Evolutionary conservation across 139 green algal species (phyloP).

Genomic region (Tetradesmus lagerheimii): DNA sequence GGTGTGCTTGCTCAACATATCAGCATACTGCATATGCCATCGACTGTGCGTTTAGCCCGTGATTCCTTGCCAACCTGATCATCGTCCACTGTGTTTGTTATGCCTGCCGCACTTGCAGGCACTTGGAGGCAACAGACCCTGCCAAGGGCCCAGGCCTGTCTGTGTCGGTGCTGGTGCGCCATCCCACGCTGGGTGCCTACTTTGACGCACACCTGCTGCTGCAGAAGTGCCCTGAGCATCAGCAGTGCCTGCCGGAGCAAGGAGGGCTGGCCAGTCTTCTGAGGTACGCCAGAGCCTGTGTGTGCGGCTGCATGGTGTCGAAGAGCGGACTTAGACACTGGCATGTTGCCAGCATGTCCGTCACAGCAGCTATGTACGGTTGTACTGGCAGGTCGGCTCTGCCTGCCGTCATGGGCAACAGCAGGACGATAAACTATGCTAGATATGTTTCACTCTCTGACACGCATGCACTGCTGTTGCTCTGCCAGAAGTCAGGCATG

Average conservation of each 20-base stretch:
- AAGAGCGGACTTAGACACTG: too few species aligned
- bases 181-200: constrained; percentile 75
- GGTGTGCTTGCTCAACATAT: too few species aligned
- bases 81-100: constrained; percentile 50
- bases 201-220: constrained; percentile 71
- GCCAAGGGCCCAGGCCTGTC: constrained; percentile 48
- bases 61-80: too few species aligned
- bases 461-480: too few species aligned
- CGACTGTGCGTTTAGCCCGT: too few species aligned
- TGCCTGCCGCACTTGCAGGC: constrained; percentile 41
- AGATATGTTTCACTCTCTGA: too few species aligned
- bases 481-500: neutral
- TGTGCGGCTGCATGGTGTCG: neutral
- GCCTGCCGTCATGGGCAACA: neutral
- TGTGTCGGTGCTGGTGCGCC: constrained; percentile 64
- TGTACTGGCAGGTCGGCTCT: neutral
- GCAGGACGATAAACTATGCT: too few species aligned
- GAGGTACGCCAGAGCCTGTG: constrained; percentile 16
- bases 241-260: constrained; percentile 52
- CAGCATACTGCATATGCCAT: too few species aligned
- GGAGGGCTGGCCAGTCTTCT: constrained; percentile 51
- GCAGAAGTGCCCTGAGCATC: neutral
- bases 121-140: constrained; percentile 55
- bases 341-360: too few species aligned
- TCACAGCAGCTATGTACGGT: neutral